Conservation (phyloP, 1,139 yeast species). For the Lodderomyces orthopsilosis region DNA sequence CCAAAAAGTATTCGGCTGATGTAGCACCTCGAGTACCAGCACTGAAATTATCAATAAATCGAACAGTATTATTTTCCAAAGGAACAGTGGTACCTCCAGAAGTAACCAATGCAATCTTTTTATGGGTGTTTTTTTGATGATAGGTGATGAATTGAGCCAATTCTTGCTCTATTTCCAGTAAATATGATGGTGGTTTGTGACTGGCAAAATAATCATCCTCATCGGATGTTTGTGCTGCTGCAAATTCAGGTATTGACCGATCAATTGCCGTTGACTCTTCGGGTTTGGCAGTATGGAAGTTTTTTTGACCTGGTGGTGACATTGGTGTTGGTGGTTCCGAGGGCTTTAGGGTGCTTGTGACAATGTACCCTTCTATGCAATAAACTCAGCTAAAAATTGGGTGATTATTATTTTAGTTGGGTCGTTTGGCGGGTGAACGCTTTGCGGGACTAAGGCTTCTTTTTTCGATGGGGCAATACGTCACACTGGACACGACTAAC, state of each 20-base stretch:
- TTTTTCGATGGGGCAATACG: too few species aligned
- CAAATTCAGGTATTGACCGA: slow-evolving; percentile 69
- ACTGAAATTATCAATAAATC: slow-evolving; percentile 94
- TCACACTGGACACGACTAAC: background rate
- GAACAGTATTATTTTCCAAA: slow-evolving; percentile 88
- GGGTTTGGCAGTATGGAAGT: slow-evolving; percentile 64
- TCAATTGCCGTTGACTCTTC: slow-evolving; percentile 75
- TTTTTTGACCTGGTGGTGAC: slow-evolving; percentile 17
- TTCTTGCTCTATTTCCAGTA: slow-evolving; percentile 56
- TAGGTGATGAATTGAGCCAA: slow-evolving; percentile 57
- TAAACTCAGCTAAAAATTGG: background rate
- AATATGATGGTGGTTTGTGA: slow-evolving; percentile 72
- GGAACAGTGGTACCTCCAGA: slow-evolving; percentile 99
- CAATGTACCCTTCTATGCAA: too few species aligned
- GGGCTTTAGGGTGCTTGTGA: background rate
- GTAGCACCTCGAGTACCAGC: slow-evolving; percentile 99
- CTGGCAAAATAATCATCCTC: slow-evolving; percentile 73
- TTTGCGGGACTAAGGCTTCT: too few species aligned
- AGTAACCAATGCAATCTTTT: slow-evolving; percentile 75
- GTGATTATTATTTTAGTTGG: background rate
- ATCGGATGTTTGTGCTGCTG: slow-evolving; percentile 70
- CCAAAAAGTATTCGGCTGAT: slow-evolving; percentile 86
- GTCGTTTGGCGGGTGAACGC: background rate
- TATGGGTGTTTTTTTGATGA: slow-evolving; percentile 35
- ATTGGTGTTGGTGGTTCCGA: slow-evolving; percentile 3